These are phyloP conservation scores for Verbena officinalis DNA, from an alignment of 257 asterid genomes.

Conservation along the genomic window DNA sequence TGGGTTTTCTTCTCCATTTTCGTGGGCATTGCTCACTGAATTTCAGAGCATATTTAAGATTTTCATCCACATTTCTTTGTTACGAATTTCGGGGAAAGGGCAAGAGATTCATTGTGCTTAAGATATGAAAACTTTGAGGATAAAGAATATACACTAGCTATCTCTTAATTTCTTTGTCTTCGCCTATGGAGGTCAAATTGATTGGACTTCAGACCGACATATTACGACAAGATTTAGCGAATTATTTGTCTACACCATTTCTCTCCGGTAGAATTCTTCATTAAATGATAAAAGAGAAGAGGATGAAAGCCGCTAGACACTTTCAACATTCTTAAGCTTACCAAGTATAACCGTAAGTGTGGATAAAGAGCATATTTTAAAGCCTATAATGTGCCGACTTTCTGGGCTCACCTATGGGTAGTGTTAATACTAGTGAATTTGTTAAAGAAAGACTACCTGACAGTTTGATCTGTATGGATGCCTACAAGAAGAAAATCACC, in stretches of 20 bases:
- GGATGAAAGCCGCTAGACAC: no score
- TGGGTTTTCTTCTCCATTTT: no score
- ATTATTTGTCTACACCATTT: background rate
- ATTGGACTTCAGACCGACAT: background rate
- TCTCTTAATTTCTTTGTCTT: background rate
- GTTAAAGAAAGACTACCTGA: conserved; percentile 55
- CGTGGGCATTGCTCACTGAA: no score
- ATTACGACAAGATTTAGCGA: background rate
- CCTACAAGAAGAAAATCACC: conserved; percentile 99
- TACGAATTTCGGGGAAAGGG: background rate
- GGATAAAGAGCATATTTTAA: background rate
- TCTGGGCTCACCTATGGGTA: no score
- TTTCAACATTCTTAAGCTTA: background rate
- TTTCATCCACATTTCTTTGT: conserved; percentile 2
- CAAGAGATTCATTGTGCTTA: background rate
- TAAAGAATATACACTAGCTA: background rate
- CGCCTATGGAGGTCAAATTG: background rate
- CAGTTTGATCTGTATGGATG: conserved; percentile 92
- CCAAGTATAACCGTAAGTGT: background rate
- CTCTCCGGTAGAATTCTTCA: background rate
- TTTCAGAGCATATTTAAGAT: background rate
- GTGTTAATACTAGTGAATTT: background rate
- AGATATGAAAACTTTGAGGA: background rate
- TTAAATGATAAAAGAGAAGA: background rate
- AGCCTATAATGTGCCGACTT: no score